A percentile compares a stretch with the other conserved stretches of the same genome.
Evolutionary conservation across 371 early-diverging fungal species (phyloP).

Genomic region (Syncephalastrum contaminatum): DNA sequence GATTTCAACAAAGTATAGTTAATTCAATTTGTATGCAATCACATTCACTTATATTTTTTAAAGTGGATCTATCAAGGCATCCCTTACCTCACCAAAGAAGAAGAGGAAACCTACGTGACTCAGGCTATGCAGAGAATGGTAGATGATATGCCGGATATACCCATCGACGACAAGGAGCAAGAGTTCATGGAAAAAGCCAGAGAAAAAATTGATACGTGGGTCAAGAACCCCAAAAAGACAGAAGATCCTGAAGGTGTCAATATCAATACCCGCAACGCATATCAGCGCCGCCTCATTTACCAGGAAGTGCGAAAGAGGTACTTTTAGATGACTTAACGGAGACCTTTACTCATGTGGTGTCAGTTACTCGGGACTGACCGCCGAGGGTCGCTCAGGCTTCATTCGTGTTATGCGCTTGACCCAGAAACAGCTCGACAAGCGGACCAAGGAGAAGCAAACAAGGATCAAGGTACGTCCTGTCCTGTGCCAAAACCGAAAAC

Average conservation of each 20-base stretch:
- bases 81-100: constrained; percentile 67
- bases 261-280: constrained; percentile 51
- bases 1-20: constrained; percentile 75
- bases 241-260: constrained; percentile 41
- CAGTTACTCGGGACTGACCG: constrained; percentile 40
- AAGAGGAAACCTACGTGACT: constrained; percentile 53
- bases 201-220: constrained; percentile 47
- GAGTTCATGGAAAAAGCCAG: constrained; percentile 53
- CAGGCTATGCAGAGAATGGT: constrained; percentile 43
- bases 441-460: constrained; percentile 20
- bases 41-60: not conserved
- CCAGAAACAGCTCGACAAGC: constrained; percentile 37
- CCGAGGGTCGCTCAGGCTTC: constrained; percentile 44
- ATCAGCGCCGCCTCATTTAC: constrained; percentile 64
- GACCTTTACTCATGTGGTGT: constrained; percentile 7
- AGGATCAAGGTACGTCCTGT: constrained; percentile 9
- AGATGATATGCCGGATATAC: constrained; percentile 61
- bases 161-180: constrained; percentile 57
- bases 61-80: constrained; percentile 73
- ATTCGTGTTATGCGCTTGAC: constrained; percentile 42
- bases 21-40: not conserved
- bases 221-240: constrained; percentile 25
- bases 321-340: too few species aligned
- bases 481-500: not conserved
- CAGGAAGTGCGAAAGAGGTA: constrained; percentile 67